Conservation (phyloP, 345 rosid species). For the Reutealis trisperma region DNA sequence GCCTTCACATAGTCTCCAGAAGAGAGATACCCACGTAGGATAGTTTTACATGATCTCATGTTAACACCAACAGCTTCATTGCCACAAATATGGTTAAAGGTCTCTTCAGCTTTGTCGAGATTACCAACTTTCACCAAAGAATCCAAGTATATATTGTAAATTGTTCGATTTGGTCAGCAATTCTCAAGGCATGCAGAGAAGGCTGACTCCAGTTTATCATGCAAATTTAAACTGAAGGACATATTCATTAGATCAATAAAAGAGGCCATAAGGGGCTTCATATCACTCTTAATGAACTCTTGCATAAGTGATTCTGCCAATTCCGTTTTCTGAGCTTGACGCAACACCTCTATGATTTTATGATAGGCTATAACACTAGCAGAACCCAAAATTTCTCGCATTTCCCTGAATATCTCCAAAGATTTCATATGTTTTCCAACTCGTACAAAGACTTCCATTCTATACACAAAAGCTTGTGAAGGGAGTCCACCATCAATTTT, state of each 20-base stretch:
- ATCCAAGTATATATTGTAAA: constrained; percentile 67
- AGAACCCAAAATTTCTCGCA: constrained; percentile 58
- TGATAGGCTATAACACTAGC: constrained; percentile 66
- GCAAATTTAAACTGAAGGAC: constrained; percentile 58
- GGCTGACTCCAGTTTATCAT: constrained; percentile 52
- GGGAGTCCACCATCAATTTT: constrained; percentile 41
- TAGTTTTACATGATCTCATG: constrained; percentile 59
- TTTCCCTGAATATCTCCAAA: constrained; percentile 59
- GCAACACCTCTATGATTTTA: constrained; percentile 64
- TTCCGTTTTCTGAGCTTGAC: constrained; percentile 53
- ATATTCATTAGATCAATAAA: constrained; percentile 52
- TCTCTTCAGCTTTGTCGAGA: constrained; percentile 61
- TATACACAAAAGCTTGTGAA: constrained; percentile 71
- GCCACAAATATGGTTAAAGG: constrained; percentile 54
- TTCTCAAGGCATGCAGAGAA: constrained; percentile 62
- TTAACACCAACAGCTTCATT: constrained; percentile 52
- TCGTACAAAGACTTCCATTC: constrained; percentile 74
- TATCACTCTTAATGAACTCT: constrained; percentile 60
- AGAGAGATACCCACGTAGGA: constrained; percentile 58
- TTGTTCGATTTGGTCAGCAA: constrained; percentile 57
- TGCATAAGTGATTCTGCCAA: constrained; percentile 60
- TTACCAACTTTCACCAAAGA: constrained; percentile 60
- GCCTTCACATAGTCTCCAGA: constrained; percentile 59
- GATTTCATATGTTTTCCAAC: constrained; percentile 50
- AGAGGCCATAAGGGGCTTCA: constrained; percentile 68